Conservation (phyloP, 129 eudicot species). For the Centella asiatica region DNA sequence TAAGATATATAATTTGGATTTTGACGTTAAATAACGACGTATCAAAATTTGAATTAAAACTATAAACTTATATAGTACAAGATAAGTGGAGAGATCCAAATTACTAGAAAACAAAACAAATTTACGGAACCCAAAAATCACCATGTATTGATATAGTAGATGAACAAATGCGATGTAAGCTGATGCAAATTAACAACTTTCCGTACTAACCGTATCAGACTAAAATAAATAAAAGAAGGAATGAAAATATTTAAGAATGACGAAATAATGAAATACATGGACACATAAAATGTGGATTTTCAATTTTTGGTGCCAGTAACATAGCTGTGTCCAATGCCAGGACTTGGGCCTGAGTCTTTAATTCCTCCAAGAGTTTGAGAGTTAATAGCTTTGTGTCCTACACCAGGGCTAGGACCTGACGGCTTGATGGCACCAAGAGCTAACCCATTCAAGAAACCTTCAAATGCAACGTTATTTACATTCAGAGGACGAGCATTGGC, state of each 20-base stretch:
- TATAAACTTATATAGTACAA: no score
- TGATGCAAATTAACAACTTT: no score
- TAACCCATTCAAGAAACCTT: slow-evolving; percentile 7
- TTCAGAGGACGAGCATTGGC: slow-evolving; percentile 17
- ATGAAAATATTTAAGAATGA: not conserved
- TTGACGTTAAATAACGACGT: no score
- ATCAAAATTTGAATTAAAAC: no score
- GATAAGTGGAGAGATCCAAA: no score
- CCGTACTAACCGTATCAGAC: not conserved
- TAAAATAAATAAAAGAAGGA: not conserved
- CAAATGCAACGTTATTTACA: not conserved
- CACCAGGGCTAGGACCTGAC: slow-evolving; percentile 9
- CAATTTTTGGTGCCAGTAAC: slow-evolving; percentile 11
- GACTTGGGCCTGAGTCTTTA: slow-evolving; percentile 17
- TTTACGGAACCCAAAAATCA: no score
- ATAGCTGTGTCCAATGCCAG: slow-evolving; percentile 9
- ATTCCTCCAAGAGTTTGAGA: slow-evolving; percentile 10
- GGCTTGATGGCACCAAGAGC: slow-evolving; percentile 17
- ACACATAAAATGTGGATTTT: not conserved
- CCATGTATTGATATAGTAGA: no score
- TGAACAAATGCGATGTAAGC: no score
- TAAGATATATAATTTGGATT: no score
- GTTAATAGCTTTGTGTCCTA: slow-evolving; percentile 1
- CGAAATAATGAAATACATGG: not conserved
- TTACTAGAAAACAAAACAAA: no score